These are phyloP conservation scores for Lenwebbia sp. DNA, from an alignment of 345 rosid species.

Conservation along the genomic window DNA sequence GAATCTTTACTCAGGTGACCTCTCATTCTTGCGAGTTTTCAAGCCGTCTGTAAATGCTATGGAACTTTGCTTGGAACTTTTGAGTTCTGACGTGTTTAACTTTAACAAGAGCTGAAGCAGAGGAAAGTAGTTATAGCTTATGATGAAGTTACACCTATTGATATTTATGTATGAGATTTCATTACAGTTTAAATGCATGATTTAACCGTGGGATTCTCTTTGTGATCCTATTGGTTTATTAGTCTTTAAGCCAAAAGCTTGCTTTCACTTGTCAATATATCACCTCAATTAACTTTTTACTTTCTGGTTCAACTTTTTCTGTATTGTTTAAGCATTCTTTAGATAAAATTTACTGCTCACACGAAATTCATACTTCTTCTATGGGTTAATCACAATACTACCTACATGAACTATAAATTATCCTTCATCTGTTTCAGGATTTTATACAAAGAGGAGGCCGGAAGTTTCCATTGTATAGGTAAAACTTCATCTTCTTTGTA, in stretches of 20 bases:
- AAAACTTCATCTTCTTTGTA: not conserved
- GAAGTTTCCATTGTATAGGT: constrained; percentile 82
- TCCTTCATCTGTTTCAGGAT: constrained; percentile 35
- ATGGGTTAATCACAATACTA: not conserved
- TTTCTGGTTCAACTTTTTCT: not conserved
- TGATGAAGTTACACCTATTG: not conserved
- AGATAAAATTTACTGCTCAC: not conserved
- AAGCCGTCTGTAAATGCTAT: not conserved
- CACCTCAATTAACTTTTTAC: not conserved
- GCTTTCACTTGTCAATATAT: not conserved
- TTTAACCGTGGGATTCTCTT: not conserved
- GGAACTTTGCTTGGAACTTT: not conserved
- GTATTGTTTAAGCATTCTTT: not conserved
- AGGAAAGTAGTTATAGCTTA: not conserved
- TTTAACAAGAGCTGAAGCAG: not conserved
- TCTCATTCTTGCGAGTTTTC: not conserved
- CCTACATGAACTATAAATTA: not conserved
- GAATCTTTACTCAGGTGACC: constrained; percentile 85
- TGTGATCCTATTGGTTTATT: not conserved
- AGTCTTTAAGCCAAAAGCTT: not conserved
- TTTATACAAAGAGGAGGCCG: constrained; percentile 72
- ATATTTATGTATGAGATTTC: not conserved
- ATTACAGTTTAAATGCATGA: not conserved
- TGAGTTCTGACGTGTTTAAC: not conserved
- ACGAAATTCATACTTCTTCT: not conserved